Evolutionary conservation across 208 protist species (phyloP).

Genomic region (Porcisia hertigi): DNA sequence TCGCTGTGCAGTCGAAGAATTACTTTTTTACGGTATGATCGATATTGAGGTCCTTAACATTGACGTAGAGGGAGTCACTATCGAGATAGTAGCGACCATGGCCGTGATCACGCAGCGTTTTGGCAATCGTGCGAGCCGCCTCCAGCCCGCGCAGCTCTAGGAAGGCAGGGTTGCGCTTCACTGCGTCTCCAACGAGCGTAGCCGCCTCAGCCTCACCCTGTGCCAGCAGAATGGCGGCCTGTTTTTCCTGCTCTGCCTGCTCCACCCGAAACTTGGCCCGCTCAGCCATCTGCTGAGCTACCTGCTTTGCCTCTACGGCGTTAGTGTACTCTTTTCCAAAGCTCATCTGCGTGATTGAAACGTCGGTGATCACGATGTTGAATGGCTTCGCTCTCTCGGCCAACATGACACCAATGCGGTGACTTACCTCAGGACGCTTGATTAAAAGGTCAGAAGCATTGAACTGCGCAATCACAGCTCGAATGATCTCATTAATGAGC

Average conservation of each 20-base stretch:
- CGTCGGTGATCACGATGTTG: conserved; percentile 97
- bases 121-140: conserved; percentile 91
- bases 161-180: conserved; percentile 90
- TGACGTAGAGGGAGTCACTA: conserved; percentile 81
- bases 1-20: neutral
- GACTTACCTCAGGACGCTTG: conserved; percentile 94
- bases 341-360: conserved; percentile 97
- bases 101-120: conserved; percentile 75
- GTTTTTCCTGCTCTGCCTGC: conserved; percentile 94
- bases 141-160: conserved; percentile 93
- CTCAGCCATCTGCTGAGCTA: conserved; percentile 97
- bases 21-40: conserved; percentile 25
- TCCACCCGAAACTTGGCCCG: conserved; percentile 94
- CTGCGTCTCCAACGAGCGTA: conserved; percentile 87
- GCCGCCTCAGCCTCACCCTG: conserved; percentile 94
- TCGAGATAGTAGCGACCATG: conserved; percentile 80
- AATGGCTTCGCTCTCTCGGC: conserved; percentile 96
- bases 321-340: conserved; percentile 96
- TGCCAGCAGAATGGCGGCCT: conserved; percentile 91
- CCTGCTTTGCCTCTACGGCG: conserved; percentile 96
- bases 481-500: conserved; percentile 99
- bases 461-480: conserved; percentile 98
- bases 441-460: conserved; percentile 98
- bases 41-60: conserved; percentile 57
- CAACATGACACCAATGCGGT: conserved; percentile 93